These are phyloP conservation scores for Passiflora organensis DNA, from an alignment of 345 rosid species.

Conservation along the genomic window DNA sequence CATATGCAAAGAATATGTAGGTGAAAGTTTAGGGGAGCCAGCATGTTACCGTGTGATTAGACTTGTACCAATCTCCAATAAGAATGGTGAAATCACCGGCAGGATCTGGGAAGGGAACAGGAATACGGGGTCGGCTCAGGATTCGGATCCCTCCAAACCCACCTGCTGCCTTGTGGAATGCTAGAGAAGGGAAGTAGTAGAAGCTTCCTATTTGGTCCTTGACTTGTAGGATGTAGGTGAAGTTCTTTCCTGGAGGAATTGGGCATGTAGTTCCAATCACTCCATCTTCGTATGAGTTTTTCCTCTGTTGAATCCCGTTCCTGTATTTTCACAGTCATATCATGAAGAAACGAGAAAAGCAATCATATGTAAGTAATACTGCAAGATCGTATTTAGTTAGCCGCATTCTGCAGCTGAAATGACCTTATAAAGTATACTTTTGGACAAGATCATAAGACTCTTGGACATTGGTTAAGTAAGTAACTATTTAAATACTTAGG, in stretches of 20 bases:
- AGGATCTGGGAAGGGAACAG: constrained; percentile 24
- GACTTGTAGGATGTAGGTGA: constrained; percentile 26
- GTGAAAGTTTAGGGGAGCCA: too few species aligned
- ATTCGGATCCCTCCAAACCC: constrained; percentile 30
- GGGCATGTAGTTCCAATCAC: constrained; percentile 37
- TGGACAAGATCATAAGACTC: too few species aligned
- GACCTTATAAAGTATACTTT: too few species aligned
- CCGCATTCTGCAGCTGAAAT: too few species aligned
- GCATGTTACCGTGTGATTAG: constrained; percentile 30
- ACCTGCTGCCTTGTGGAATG: too few species aligned
- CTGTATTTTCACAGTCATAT: background rate
- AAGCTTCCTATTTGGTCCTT: constrained; percentile 42
- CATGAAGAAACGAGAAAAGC: too few species aligned
- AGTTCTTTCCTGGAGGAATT: constrained; percentile 21
- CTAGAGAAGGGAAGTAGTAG: constrained; percentile 34
- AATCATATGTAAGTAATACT: too few species aligned
- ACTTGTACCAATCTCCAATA: constrained; percentile 21
- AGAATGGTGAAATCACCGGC: constrained; percentile 17
- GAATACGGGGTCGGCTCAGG: constrained; percentile 7
- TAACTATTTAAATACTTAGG: too few species aligned
- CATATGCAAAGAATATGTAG: too few species aligned
- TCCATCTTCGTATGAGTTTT: constrained; percentile 39
- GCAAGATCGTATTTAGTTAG: too few species aligned
- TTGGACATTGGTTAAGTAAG: too few species aligned
- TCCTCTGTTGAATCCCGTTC: constrained; percentile 34